Evolutionary conservation across 2,329 filamentous ascomycete genomes (phyloP).

Genomic region (Colletotrichum musicola): DNA sequence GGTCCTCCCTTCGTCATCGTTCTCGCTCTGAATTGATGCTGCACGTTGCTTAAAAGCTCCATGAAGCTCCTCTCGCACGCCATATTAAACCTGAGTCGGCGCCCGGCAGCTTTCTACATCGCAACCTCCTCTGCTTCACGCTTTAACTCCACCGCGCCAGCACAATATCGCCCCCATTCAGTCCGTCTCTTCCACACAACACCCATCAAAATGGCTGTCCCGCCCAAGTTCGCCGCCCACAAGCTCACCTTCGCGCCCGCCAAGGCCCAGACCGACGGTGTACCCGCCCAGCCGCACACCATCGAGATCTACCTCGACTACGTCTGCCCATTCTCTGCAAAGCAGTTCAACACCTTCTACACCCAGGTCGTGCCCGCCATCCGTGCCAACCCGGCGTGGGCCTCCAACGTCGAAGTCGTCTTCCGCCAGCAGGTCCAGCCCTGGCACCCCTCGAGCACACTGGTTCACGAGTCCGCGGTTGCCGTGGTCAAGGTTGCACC

Average conservation of each 20-base stretch:
- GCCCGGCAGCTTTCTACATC: slow-evolving; percentile 12
- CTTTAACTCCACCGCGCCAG: not conserved
- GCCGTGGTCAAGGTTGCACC: slow-evolving; percentile 81
- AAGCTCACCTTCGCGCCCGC: slow-evolving; percentile 66
- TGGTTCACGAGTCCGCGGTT: slow-evolving; percentile 84
- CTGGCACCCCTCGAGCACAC: slow-evolving; percentile 90
- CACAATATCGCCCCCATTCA: not conserved
- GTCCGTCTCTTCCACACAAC: slow-evolving; percentile 2
- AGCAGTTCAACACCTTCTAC: slow-evolving; percentile 83
- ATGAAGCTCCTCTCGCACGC: slow-evolving; percentile 33
- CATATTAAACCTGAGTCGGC: slow-evolving; percentile 29
- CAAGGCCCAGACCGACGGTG: slow-evolving; percentile 47
- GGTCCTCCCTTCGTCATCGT: slow-evolving; percentile 14
- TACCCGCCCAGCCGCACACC: slow-evolving; percentile 66
- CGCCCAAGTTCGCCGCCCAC: slow-evolving; percentile 82
- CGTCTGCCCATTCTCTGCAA: slow-evolving; percentile 80
- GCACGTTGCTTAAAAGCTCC: slow-evolving; percentile 11
- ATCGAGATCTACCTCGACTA: slow-evolving; percentile 85
- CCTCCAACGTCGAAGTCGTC: slow-evolving; percentile 75
- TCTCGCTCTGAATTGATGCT: slow-evolving; percentile 7
- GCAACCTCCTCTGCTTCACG: not conserved
- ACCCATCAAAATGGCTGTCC: slow-evolving; percentile 73
- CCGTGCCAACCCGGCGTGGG: slow-evolving; percentile 67
- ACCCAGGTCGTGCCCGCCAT: slow-evolving; percentile 74
- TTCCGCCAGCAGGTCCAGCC: slow-evolving; percentile 94